Evolutionary conservation across 2,329 filamentous ascomycete species (phyloP), one percentile per base, ranked within the genome.

Genomic region (Epichloe gansuensis): DNA sequence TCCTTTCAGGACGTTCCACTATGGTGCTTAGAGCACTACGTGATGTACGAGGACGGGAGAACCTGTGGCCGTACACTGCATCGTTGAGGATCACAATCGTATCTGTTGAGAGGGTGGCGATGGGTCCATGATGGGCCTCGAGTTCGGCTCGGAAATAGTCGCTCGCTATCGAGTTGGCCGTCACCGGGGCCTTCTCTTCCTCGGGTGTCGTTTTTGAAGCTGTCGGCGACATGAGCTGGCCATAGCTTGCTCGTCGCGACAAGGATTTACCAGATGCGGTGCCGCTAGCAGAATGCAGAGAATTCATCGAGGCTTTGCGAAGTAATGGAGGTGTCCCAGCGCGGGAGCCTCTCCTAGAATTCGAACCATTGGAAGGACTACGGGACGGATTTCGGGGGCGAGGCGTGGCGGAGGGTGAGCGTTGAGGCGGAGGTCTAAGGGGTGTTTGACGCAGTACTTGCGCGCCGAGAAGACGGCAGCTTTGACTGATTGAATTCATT

Each of bases 1-100:
- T 83, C 54, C 93, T 78, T 71, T 98, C 93, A 0, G 93, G 93
- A 11, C 93, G 79, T 70, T 98, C 93, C 48, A 98, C 91, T 58
- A 98, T 95, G 53, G 83, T 86, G 61, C 75, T 81, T 1, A 97
- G 75, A 15, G 79, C 78, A 45, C 73, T 77, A 61, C 85, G 85
- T 23, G 82, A 85, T 1, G 89, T 85, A 60, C 86, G 84, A 4
- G 89, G 89, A 45, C 93, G 80, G 11, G 91, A 88, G 67, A 83
- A 98, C 23, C 90, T 84, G 70, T 98, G 93, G 25, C 91, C 91
- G 65, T 97, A 98, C 69, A 91, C 95, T 51, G 86, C 84, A 70
- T 98, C 93, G 62, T 97, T 90, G 2, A 98, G 72, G 34, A 98
- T 78, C 46, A 97, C 90, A 4, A 94, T 70, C 0, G 89, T 89